Evolutionary conservation across 805 yeast species (phyloP).

Genomic region (Candida khao-thaluensis): DNA sequence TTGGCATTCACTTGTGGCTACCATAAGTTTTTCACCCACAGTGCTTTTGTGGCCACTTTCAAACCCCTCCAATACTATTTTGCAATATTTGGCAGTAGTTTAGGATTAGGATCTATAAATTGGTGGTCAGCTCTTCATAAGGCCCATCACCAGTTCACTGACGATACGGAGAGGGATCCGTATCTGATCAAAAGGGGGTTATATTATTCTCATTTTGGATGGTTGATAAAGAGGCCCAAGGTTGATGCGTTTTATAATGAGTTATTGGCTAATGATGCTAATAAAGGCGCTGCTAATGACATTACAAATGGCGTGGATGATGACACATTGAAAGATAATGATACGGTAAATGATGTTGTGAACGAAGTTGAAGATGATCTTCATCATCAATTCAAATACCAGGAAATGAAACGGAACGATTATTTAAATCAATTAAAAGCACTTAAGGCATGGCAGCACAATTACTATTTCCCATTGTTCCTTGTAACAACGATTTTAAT

Average conservation of each 20-base stretch:
- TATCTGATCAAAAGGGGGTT: constrained; percentile 80
- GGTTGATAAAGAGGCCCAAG: constrained; percentile 68
- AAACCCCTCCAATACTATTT: constrained; percentile 46
- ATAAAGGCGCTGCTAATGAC: neutral
- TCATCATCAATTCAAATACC: neutral
- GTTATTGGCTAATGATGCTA: constrained; percentile 36
- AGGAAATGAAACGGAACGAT: constrained; percentile 13
- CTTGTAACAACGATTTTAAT: constrained; percentile 28
- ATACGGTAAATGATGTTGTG: constrained; percentile 11
- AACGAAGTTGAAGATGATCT: constrained; percentile 4
- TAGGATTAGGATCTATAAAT: constrained; percentile 72
- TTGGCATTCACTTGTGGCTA: constrained; percentile 44
- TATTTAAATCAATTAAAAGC: constrained; percentile 19
- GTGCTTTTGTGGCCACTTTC: constrained; percentile 30
- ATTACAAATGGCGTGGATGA: neutral
- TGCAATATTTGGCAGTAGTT: constrained; percentile 65
- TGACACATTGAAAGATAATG: constrained; percentile 1
- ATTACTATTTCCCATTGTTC: constrained; percentile 26
- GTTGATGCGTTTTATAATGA: constrained; percentile 27
- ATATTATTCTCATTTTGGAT: constrained; percentile 82
- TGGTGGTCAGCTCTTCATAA: constrained; percentile 85
- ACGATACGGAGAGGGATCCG: constrained; percentile 86
- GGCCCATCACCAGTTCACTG: constrained; percentile 84
- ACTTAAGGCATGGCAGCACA: constrained; percentile 38
- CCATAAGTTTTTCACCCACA: constrained; percentile 44